A percentile compares a stretch with the other conserved stretches of the same genome.
These are phyloP conservation scores for Brettanomyces custersianus DNA, from an alignment of 805 yeast genomes.

Conservation along the genomic window DNA sequence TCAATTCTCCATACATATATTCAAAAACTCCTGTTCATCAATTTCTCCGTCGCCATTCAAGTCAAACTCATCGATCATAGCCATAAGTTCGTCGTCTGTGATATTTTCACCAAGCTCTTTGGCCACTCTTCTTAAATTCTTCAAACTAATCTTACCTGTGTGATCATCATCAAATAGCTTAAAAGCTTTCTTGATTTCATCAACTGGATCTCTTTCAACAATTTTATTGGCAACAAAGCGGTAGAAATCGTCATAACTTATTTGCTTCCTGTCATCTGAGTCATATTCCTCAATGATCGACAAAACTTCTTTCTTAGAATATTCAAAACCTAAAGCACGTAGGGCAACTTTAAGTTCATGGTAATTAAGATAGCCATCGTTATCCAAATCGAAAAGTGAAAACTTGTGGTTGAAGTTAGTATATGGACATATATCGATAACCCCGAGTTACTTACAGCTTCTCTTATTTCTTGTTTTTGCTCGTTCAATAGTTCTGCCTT, in stretches of 20 bases:
- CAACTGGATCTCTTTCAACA: constrained; percentile 84
- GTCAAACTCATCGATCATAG: constrained; percentile 97
- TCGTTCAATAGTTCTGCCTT: constrained; percentile 69
- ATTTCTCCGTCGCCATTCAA: constrained; percentile 94
- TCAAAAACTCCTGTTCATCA: constrained; percentile 82
- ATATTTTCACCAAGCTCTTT: constrained; percentile 88
- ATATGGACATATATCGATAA: not conserved
- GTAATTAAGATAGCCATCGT: constrained; percentile 82
- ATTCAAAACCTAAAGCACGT: constrained; percentile 86
- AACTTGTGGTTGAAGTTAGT: constrained; percentile 29
- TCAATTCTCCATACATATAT: constrained; percentile 69
- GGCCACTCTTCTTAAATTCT: constrained; percentile 81
- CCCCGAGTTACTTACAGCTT: constrained; percentile 43
- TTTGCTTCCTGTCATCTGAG: constrained; percentile 60
- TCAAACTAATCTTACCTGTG: constrained; percentile 76
- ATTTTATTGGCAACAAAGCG: constrained; percentile 74
- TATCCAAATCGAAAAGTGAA: constrained; percentile 83
- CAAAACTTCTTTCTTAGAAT: constrained; percentile 65
- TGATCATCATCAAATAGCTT: constrained; percentile 79
- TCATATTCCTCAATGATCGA: constrained; percentile 76
- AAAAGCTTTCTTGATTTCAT: constrained; percentile 87
- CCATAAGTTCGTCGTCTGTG: constrained; percentile 85
- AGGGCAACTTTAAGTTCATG: constrained; percentile 93
- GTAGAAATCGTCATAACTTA: constrained; percentile 76
- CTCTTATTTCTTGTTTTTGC: constrained; percentile 84